Evolutionary conservation across 140 eudicot genomes (phyloP).

Genomic region (Stevia rebaudiana): DNA sequence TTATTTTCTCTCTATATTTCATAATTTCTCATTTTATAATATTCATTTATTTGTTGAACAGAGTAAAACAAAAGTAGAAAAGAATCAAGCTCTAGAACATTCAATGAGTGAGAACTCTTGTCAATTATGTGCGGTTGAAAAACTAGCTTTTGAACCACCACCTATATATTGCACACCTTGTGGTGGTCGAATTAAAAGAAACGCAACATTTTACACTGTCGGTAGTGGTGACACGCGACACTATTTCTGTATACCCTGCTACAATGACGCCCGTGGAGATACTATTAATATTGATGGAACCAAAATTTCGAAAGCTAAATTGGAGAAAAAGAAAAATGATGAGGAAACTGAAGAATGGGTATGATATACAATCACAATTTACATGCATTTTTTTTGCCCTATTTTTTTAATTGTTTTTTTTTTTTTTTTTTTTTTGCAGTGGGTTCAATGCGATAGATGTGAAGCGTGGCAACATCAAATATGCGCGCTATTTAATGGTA

Average conservation of each 20-base stretch:
- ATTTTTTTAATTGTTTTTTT: neutral
- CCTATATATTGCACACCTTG: conserved; percentile 90
- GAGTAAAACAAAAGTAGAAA: conserved; percentile 97
- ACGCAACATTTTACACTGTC: conserved; percentile 82
- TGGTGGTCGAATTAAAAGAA: conserved; percentile 89
- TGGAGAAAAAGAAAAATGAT: conserved; percentile 96
- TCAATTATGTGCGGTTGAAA: conserved; percentile 97
- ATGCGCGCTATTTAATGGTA: conserved; percentile 92
- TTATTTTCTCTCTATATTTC: no score
- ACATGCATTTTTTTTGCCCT: neutral
- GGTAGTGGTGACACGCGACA: conserved; percentile 88
- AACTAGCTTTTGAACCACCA: conserved; percentile 92
- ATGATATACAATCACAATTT: neutral
- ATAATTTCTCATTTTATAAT: neutral
- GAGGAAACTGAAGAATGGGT: conserved; percentile 99
- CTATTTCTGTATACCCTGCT: conserved; percentile 79
- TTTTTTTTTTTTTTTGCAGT: conserved; percentile 46
- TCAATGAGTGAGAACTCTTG: conserved; percentile 95
- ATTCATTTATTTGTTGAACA: conserved; percentile 27
- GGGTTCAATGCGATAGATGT: conserved; percentile 99
- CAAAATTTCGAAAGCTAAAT: conserved; percentile 52
- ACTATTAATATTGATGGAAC: conserved; percentile 69
- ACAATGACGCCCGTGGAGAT: conserved; percentile 89
- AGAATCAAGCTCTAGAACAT: conserved; percentile 86
- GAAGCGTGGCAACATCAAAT: conserved; percentile 99